Percentiles rank a stretch among this genome's conserved stretches.
These are phyloP conservation scores for Fusarium veterinarium DNA, from an alignment of 2,329 filamentous ascomycete genomes.

Conservation along the genomic window DNA sequence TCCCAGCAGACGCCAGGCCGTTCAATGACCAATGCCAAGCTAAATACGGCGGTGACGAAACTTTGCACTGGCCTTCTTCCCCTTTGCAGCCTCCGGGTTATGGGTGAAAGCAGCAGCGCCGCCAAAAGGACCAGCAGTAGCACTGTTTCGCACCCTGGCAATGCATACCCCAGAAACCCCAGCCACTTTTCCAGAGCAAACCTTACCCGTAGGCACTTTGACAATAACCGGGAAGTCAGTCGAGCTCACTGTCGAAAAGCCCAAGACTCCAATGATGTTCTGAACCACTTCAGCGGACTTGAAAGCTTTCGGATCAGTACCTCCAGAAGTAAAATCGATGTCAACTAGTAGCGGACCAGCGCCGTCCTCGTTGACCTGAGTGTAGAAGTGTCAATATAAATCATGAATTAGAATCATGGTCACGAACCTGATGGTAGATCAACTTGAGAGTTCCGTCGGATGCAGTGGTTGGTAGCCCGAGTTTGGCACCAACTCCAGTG, in stretches of 20 bases:
- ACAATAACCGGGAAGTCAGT: slow-evolving; percentile 5
- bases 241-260: slow-evolving; percentile 5
- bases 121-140: slow-evolving; percentile 9
- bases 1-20: not conserved
- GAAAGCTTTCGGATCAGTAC: slow-evolving; percentile 4
- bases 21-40: not conserved
- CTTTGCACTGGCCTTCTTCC: not conserved
- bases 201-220: not conserved
- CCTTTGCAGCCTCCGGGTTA: not conserved
- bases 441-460: slow-evolving; percentile 8
- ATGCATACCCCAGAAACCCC: slow-evolving; percentile 7
- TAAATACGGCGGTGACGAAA: slow-evolving; percentile 6
- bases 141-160: slow-evolving; percentile 9
- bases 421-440: slow-evolving; percentile 17
- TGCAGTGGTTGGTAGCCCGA: not conserved
- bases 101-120: slow-evolving; percentile 9
- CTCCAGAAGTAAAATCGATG: slow-evolving; percentile 6
- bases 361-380: slow-evolving; percentile 6
- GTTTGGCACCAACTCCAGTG: not conserved
- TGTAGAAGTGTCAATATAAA: not conserved
- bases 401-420: not conserved
- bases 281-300: not conserved
- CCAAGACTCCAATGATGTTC: slow-evolving; percentile 5
- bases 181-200: slow-evolving; percentile 5
- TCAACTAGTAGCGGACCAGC: slow-evolving; percentile 4